A percentile compares a stretch with the other conserved stretches of the same genome.
These are phyloP conservation scores for Claviceps citrina DNA, from an alignment of 2,329 filamentous ascomycete species.

Conservation along the genomic window DNA sequence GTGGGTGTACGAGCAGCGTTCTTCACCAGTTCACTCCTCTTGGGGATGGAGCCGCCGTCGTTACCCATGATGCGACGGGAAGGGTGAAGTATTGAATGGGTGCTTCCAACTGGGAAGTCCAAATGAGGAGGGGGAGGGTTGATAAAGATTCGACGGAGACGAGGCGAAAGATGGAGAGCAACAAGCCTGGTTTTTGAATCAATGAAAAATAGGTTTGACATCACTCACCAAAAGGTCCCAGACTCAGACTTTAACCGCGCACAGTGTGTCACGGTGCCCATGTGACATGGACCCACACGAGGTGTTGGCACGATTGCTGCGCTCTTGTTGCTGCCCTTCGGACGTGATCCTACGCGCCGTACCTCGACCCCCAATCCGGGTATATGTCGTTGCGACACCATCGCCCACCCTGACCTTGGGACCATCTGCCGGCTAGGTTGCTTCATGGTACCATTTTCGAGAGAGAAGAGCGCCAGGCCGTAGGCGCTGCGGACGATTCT, in stretches of 20 bases:
- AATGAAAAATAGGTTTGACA: no score
- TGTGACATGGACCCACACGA: conserved; percentile 2
- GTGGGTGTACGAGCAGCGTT: conserved; percentile 73
- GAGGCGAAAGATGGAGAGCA: neutral
- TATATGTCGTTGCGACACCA: neutral
- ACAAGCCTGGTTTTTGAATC: no score
- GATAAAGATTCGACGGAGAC: no score
- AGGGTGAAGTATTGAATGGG: neutral
- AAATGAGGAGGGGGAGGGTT: no score
- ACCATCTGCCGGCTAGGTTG: neutral
- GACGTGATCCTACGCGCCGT: neutral
- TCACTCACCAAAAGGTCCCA: no score
- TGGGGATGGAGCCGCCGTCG: conserved; percentile 93
- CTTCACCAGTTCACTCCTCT: conserved; percentile 88
- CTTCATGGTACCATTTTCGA: neutral
- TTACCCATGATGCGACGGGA: conserved; percentile 56
- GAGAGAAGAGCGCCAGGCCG: neutral
- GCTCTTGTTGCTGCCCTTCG: neutral
- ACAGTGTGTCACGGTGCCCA: conserved; percentile 5
- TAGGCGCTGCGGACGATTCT: neutral
- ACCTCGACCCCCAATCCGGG: neutral
- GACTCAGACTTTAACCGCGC: no score
- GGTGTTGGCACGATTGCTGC: neutral
- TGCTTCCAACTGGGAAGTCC: neutral
- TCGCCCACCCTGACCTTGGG: neutral